A percentile compares a stretch with the other conserved stretches of the same genome.
Evolutionary conservation across 495 filamentous ascomycete species (phyloP).

Genomic region (Massariosphaeria phaeospora): DNA sequence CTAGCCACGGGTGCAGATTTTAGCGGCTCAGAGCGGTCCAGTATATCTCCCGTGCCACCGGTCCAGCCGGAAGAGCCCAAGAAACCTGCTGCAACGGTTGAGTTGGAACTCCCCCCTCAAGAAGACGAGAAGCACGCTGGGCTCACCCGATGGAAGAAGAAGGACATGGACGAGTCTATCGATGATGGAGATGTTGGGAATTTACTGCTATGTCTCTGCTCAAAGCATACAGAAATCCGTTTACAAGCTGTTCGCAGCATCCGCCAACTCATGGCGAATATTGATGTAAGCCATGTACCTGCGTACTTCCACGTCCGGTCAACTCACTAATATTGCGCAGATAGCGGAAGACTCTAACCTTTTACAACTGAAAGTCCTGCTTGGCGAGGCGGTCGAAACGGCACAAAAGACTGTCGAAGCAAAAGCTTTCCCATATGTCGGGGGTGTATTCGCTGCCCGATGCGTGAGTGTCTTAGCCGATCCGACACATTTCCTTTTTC

Average conservation of each 20-base stretch:
- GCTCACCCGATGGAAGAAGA: conserved; percentile 63
- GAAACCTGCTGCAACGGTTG: neutral
- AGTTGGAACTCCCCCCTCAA: conserved; percentile 36
- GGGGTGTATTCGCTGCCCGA: conserved; percentile 67
- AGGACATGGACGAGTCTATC: conserved; percentile 67
- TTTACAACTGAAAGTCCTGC: conserved; percentile 66
- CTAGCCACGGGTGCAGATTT: conserved; percentile 22
- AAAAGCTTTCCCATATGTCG: conserved; percentile 63
- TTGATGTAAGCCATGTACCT: conserved; percentile 60
- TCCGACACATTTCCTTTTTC: conserved; percentile 78
- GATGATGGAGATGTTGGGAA: conserved; percentile 64
- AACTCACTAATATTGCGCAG: conserved; percentile 18
- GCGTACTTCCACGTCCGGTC: conserved; percentile 46
- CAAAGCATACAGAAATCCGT: conserved; percentile 65
- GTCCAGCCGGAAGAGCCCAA: conserved; percentile 9
- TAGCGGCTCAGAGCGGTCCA: conserved; percentile 20
- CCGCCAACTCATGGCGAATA: conserved; percentile 57
- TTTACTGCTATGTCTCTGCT: conserved; percentile 69
- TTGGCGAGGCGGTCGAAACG: conserved; percentile 74
- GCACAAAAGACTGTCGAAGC: conserved; percentile 51
- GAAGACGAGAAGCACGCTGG: conserved; percentile 54
- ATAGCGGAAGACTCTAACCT: conserved; percentile 63
- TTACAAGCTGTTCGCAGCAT: conserved; percentile 68
- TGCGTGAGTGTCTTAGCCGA: conserved; percentile 63
- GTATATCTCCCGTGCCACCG: conserved; percentile 5